phyloP scores from a whole-genome alignment of 208 protist genomes.

The Acanthamoeba royreba region DNA sequence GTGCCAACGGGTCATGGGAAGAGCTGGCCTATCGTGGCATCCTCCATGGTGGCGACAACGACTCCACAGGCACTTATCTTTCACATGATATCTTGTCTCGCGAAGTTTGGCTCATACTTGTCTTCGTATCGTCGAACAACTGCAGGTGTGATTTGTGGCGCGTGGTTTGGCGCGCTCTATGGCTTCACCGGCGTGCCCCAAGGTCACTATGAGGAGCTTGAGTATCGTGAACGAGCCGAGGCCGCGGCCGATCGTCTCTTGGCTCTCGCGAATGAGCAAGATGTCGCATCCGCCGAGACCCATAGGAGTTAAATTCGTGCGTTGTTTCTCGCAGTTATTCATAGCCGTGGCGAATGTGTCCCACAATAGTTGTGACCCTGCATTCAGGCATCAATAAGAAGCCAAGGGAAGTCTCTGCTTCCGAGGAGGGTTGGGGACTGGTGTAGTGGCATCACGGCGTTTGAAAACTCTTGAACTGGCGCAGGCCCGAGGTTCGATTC shows the following conservation, averaged over 20 bases:
- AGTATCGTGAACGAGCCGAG: slow-evolving; percentile 3
- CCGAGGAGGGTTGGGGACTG: too few species aligned
- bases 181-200: slow-evolving; percentile 44
- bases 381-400: too few species aligned
- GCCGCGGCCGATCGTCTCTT: not conserved
- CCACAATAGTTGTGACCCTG: too few species aligned
- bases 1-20: not conserved
- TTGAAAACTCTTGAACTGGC: not conserved
- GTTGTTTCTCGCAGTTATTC: too few species aligned
- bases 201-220: slow-evolving; percentile 22
- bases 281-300: too few species aligned
- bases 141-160: slow-evolving; percentile 1
- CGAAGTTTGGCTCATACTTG: not conserved
- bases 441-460: not conserved
- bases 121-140: not conserved
- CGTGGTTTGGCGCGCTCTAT: slow-evolving; percentile 51
- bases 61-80: slow-evolving; percentile 15
- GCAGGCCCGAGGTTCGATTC: not conserved
- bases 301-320: too few species aligned
- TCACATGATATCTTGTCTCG: not conserved
- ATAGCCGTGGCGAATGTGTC: too few species aligned
- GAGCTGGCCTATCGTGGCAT: slow-evolving; percentile 47
- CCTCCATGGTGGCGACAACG: slow-evolving; percentile 57
- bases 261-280: too few species aligned
- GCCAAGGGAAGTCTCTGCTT: too few species aligned